Percentiles rank a stretch among this genome's conserved stretches.
phyloP scores from a whole-genome alignment of 1,139 yeast species.

The Candida sp. region DNA sequence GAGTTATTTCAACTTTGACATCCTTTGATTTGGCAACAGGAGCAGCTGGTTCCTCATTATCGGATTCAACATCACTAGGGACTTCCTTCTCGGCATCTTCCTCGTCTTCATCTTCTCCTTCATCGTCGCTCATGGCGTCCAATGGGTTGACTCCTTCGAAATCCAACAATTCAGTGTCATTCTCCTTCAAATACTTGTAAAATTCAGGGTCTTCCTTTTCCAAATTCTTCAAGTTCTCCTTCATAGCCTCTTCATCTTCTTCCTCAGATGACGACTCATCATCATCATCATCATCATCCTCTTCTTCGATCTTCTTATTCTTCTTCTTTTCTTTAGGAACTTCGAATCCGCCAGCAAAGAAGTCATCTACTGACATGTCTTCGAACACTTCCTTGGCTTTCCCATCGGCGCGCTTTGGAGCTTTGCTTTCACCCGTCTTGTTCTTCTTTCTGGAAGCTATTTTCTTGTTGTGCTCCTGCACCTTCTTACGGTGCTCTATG shows the following conservation, averaged over 20 bases:
- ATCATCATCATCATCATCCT: no score
- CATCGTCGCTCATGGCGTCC: constrained; percentile 70
- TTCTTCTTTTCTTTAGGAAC: constrained; percentile 62
- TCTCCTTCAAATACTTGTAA: constrained; percentile 78
- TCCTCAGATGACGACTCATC: constrained; percentile 42
- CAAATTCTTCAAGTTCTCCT: constrained; percentile 66
- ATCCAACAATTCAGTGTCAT: constrained; percentile 72
- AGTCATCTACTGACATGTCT: constrained; percentile 82
- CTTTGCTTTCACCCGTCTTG: constrained; percentile 17
- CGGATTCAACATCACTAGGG: constrained; percentile 9
- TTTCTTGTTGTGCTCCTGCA: constrained; percentile 75
- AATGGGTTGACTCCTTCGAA: constrained; percentile 76
- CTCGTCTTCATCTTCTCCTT: constrained; percentile 50
- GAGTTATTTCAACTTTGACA: constrained; percentile 60
- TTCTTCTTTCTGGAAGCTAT: constrained; percentile 47
- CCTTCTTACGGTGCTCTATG: constrained; percentile 82
- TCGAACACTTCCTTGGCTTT: constrained; percentile 62
- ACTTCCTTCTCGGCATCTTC: constrained; percentile 26
- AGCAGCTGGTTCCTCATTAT: constrained; percentile 23
- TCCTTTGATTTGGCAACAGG: constrained; percentile 11
- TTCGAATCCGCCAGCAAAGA: constrained; percentile 77
- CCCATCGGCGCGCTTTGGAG: constrained; percentile 19
- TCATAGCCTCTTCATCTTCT: constrained; percentile 56
- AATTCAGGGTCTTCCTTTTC: constrained; percentile 88
- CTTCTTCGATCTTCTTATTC: constrained; percentile 21